Percentiles rank a stretch among this genome's conserved stretches.
Conservation (phyloP, 139 green algal genomes). For the Tetraselmis chui region DNA sequence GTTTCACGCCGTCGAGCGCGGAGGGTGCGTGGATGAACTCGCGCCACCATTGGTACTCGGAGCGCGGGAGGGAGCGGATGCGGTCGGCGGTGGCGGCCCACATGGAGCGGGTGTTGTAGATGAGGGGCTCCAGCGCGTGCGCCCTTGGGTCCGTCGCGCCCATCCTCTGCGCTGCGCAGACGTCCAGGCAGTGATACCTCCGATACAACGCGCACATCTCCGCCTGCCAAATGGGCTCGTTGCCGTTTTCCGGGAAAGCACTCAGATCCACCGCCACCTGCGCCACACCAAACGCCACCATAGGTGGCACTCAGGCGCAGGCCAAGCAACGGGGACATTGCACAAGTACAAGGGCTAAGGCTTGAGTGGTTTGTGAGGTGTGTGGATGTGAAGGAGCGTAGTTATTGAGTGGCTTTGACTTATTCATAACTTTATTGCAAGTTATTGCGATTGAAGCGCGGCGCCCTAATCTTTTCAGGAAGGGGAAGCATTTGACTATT, state of each 20-base stretch:
- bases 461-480: no score
- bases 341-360: no score
- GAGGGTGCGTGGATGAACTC: not conserved
- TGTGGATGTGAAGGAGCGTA: no score
- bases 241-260: not conserved
- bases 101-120: not conserved
- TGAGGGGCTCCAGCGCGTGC: not conserved
- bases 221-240: not conserved
- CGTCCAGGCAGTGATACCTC: not conserved
- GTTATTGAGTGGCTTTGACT: no score
- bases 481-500: no score
- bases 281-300: no score
- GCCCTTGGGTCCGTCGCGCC: not conserved
- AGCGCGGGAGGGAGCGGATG: not conserved
- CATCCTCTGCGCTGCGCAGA: no score
- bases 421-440: no score
- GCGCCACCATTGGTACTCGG: not conserved
- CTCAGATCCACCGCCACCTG: not conserved
- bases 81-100: not conserved
- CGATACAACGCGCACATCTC: not conserved
- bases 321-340: no score
- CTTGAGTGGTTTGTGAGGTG: no score
- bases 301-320: no score
- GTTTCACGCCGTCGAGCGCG: not conserved
- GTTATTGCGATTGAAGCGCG: no score